These are phyloP conservation scores for Mucor irregularis DNA, from an alignment of 371 early-diverging fungal species.

Conservation along the genomic window DNA sequence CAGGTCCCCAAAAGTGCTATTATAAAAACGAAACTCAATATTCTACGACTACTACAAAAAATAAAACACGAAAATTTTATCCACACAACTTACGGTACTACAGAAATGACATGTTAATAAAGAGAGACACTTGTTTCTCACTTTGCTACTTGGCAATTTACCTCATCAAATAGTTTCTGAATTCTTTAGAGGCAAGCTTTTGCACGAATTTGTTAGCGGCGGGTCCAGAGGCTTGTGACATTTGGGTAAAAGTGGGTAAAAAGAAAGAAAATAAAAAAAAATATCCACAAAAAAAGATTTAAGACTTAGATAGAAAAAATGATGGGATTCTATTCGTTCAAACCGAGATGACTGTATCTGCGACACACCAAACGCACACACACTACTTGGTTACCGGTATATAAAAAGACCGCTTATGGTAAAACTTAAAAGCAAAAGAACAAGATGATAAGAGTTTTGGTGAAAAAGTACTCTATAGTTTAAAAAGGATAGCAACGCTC, in stretches of 20 bases:
- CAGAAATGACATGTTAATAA: background rate
- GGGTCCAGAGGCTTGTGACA: slow-evolving; percentile 32
- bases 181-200: slow-evolving; percentile 25
- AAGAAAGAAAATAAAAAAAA: slow-evolving; percentile 6
- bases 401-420: no score
- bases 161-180: slow-evolving; percentile 29
- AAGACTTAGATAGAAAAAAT: background rate
- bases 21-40: background rate
- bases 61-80: background rate
- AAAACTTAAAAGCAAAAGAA: no score
- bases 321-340: no score
- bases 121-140: background rate
- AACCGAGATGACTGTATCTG: no score
- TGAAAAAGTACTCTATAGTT: no score
- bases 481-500: no score
- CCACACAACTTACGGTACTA: slow-evolving; percentile 55
- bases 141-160: slow-evolving; percentile 6
- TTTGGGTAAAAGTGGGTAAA: slow-evolving; percentile 6
- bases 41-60: slow-evolving; percentile 1
- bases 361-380: no score
- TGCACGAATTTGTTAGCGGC: slow-evolving; percentile 20
- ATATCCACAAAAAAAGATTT: no score
- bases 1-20: slow-evolving; percentile 92
- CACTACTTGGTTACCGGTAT: no score
- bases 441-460: no score